phyloP scores from a whole-genome alignment of 2,329 filamentous ascomycete species.

The Calonectria ilicicola region DNA sequence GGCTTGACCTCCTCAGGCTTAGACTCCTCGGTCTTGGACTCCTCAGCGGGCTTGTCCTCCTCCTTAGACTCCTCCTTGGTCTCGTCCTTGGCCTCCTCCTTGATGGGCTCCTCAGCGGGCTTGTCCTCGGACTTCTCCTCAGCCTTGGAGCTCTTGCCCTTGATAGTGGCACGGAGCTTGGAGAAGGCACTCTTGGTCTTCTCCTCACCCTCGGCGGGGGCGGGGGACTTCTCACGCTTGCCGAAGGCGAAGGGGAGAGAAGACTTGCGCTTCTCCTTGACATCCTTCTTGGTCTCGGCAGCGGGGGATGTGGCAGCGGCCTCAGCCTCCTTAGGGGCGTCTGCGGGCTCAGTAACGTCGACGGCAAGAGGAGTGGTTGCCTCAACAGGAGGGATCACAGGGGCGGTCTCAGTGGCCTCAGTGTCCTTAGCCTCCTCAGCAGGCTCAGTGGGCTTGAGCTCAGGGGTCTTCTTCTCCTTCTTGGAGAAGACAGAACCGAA shows the following conservation, averaged over 20 bases:
- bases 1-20: slow-evolving; percentile 56
- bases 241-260: slow-evolving; percentile 80
- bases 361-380: slow-evolving; percentile 67
- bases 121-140: slow-evolving; percentile 56
- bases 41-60: slow-evolving; percentile 53
- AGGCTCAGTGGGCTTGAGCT: slow-evolving; percentile 57
- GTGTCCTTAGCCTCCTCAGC: slow-evolving; percentile 57
- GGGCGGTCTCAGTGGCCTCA: slow-evolving; percentile 64
- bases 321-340: slow-evolving; percentile 62
- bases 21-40: slow-evolving; percentile 50
- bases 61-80: slow-evolving; percentile 51
- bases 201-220: slow-evolving; percentile 72
- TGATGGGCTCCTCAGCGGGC: slow-evolving; percentile 47
- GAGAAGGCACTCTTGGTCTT: slow-evolving; percentile 68
- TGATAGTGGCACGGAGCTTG: slow-evolving; percentile 70
- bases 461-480: slow-evolving; percentile 71
- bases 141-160: slow-evolving; percentile 58
- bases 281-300: slow-evolving; percentile 70
- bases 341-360: slow-evolving; percentile 62
- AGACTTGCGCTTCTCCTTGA: slow-evolving; percentile 87
- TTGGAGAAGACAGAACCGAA: slow-evolving; percentile 64
- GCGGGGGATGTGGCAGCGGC: slow-evolving; percentile 53
- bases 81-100: slow-evolving; percentile 46
- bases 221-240: slow-evolving; percentile 77
- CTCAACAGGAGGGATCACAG: slow-evolving; percentile 71